Conservation (phyloP, 2,329 filamentous ascomycete genomes). For the Furcasterigmium furcatum region DNA sequence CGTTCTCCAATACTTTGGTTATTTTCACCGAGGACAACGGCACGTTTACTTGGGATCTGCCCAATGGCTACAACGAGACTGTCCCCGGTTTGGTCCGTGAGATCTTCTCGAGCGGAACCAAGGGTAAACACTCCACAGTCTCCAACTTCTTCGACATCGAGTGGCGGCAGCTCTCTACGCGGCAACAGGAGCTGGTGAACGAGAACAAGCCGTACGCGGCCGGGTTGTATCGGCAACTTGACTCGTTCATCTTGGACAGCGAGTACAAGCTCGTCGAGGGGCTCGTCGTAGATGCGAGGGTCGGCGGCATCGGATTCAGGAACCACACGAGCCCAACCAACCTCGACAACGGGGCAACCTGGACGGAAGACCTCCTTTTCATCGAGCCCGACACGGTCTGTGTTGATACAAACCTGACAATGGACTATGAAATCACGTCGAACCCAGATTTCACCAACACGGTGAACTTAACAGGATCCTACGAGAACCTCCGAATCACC, state of each 20-base stretch:
- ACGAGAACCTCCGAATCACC: conserved; percentile 24
- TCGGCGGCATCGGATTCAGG: conserved; percentile 39
- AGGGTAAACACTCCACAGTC: conserved; percentile 20
- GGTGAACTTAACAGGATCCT: not conserved
- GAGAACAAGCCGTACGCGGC: conserved; percentile 25
- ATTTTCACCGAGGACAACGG: conserved; percentile 17
- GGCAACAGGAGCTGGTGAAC: conserved; percentile 16
- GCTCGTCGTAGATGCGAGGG: conserved; percentile 35
- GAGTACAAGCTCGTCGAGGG: conserved; percentile 33
- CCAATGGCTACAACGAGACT: conserved; percentile 12
- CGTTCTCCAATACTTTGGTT: conserved; percentile 14
- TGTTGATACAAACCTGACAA: conserved; percentile 36
- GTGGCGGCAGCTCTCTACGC: conserved; percentile 17
- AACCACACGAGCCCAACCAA: conserved; percentile 36
- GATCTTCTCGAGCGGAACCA: conserved; percentile 31
- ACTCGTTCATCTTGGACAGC: conserved; percentile 27
- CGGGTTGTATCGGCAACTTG: conserved; percentile 15
- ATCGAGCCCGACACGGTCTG: conserved; percentile 40
- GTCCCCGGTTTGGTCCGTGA: conserved; percentile 28
- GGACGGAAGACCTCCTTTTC: conserved; percentile 45
- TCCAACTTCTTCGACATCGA: conserved; percentile 42
- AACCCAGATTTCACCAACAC: conserved; percentile 1
- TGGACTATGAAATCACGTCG: conserved; percentile 31
- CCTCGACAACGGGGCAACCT: conserved; percentile 29
- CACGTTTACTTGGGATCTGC: conserved; percentile 7